phyloP scores from a whole-genome alignment of 2,329 filamentous ascomycete genomes.

The Talaromyces sp. region DNA sequence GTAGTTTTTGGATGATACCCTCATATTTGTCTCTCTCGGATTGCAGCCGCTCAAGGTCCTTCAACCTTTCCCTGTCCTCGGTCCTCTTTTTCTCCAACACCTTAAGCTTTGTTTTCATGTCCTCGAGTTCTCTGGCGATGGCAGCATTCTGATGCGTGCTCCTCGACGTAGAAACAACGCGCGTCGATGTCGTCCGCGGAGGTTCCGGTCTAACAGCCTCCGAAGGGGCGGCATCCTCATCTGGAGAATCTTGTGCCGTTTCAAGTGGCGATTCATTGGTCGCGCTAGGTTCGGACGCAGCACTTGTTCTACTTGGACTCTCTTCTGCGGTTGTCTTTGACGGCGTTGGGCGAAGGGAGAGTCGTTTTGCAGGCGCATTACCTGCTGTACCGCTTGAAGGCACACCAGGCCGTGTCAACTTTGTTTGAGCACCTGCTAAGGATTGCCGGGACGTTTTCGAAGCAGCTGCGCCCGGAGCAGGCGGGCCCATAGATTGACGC shows the following conservation, averaged over 20 bases:
- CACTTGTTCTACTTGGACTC: slow-evolving; percentile 20
- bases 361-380: slow-evolving; percentile 24
- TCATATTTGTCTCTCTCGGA: slow-evolving; percentile 54
- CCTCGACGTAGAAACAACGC: slow-evolving; percentile 25
- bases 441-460: slow-evolving; percentile 35
- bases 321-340: slow-evolving; percentile 22
- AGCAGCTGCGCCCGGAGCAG: slow-evolving; percentile 33
- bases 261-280: slow-evolving; percentile 23
- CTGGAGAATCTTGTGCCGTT: slow-evolving; percentile 17
- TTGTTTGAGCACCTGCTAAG: slow-evolving; percentile 25
- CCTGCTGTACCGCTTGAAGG: slow-evolving; percentile 20
- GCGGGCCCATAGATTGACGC: slow-evolving; percentile 64
- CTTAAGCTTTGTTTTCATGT: slow-evolving; percentile 79
- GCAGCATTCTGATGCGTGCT: slow-evolving; percentile 45
- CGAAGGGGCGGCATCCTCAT: slow-evolving; percentile 16
- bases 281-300: slow-evolving; percentile 22
- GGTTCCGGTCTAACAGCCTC: slow-evolving; percentile 18
- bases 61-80: slow-evolving; percentile 81
- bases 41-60: slow-evolving; percentile 69
- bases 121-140: slow-evolving; percentile 66
- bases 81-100: slow-evolving; percentile 79
- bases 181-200: slow-evolving; percentile 18
- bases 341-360: slow-evolving; percentile 24
- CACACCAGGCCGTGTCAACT: slow-evolving; percentile 26
- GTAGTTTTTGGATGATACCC: slow-evolving; percentile 80